Evolutionary conservation across 108 stramenopile genomes (phyloP), one percentile per base, ranked within the genome.

Genomic region (Hondaea fermentalgiana): DNA sequence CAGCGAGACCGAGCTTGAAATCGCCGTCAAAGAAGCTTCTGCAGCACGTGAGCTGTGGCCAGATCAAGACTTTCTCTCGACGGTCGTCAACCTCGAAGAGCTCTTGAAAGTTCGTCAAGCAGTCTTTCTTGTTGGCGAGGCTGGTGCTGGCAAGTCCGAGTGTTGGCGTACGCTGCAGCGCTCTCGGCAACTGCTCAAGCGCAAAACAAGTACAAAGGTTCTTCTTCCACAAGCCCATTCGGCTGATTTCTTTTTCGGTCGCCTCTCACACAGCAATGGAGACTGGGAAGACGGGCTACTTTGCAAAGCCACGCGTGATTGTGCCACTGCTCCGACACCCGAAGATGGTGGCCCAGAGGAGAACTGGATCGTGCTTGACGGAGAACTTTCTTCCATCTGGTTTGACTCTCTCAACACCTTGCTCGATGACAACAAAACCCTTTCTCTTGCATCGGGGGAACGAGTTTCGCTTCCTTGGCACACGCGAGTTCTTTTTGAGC

Each of bases 381-480:
- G 96, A 28, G 96, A 96, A 88, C 90, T 96, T 12, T 95, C 95
- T 89, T 94, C 96, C 59, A 95, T 96, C 89, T 96, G 96, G 96
- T 95, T 96, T 83, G 96, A 96, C 89, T 92, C 92, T 57, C 96
- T 96, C 95, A 96, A 96, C 91, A 94, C 94, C 5, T 95, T 96
- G 51, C 95, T 96, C 95, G 96, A 96, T 91, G 96, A 96, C 91
- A 96, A 96, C 91, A 91, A 94, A 25, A 95, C 96, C 95, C 95
- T 96, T 23, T 96, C 96, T 4, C 91, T 96, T 16, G 95, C 96
- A 5, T 96, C 96, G 29, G 96, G 95, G 87, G 96, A 96, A 90
- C 94, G 95, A 45, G 95, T 96, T 60, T 95, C 95, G 0, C 92
- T 96, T 5, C 94, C 95, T 53, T 89, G 93, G 12, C 95, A 96